A percentile compares a stretch with the other conserved stretches of the same genome.
phyloP scores from a whole-genome alignment of 495 filamentous ascomycete species.

The Aspergillus leporis region DNA sequence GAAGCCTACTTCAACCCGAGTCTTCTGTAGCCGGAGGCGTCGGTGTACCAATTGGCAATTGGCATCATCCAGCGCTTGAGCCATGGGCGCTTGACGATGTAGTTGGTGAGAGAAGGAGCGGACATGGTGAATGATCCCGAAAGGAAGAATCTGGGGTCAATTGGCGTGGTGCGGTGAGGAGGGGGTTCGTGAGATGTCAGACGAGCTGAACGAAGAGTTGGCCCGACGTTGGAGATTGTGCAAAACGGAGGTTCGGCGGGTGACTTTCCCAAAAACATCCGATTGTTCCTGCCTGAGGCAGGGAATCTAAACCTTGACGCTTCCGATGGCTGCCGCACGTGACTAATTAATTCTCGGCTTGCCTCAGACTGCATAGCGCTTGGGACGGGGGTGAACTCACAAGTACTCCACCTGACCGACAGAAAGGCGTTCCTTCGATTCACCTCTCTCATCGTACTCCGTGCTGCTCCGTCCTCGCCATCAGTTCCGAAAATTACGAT shows the following conservation, averaged over 20 bases:
- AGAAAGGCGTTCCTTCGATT: constrained; percentile 23
- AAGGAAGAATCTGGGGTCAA: constrained; percentile 22
- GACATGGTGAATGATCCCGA: constrained; percentile 61
- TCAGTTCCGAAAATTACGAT: constrained; percentile 1
- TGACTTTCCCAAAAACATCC: constrained; percentile 36
- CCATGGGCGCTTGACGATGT: constrained; percentile 80
- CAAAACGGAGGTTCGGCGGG: constrained; percentile 45
- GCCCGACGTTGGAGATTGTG: constrained; percentile 50
- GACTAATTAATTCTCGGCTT: constrained; percentile 1
- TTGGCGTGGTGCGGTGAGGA: constrained; percentile 29
- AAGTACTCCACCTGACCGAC: constrained; percentile 30
- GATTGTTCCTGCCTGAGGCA: constrained; percentile 25
- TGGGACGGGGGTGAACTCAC: constrained; percentile 11
- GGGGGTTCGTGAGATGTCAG: constrained; percentile 32
- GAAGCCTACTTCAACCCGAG: constrained; percentile 78
- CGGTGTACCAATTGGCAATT: constrained; percentile 77
- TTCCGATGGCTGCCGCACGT: constrained; percentile 22
- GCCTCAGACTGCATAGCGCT: constrained; percentile 31
- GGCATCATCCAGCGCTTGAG: constrained; percentile 74
- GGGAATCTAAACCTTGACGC: background rate
- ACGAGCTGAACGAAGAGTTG: constrained; percentile 45
- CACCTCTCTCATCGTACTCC: constrained; percentile 12
- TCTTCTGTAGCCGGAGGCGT: constrained; percentile 88
- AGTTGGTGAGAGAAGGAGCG: constrained; percentile 67
- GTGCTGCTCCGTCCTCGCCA: constrained; percentile 3